Conservation (phyloP, 768 basidiomycete species). For the Boletus speciosus region DNA sequence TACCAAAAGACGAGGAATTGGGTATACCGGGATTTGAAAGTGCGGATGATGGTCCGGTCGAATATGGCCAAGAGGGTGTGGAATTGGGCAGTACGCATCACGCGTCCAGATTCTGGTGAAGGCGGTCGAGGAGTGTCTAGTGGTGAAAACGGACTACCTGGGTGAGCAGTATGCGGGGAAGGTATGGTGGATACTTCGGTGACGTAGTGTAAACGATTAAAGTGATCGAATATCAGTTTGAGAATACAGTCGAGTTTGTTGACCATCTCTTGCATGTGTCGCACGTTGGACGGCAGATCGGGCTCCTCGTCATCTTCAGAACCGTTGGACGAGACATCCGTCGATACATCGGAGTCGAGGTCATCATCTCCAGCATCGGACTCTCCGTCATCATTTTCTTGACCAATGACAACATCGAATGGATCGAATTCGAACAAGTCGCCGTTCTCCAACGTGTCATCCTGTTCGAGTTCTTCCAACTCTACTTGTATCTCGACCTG, state of each 20-base stretch:
- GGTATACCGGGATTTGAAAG: slow-evolving; percentile 95
- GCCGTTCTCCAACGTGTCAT: slow-evolving; percentile 48
- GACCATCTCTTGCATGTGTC: slow-evolving; percentile 81
- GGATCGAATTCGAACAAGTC: slow-evolving; percentile 76
- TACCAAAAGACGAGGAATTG: slow-evolving; percentile 98
- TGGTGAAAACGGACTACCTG: slow-evolving; percentile 13
- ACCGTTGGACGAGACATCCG: slow-evolving; percentile 70
- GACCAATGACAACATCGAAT: slow-evolving; percentile 79
- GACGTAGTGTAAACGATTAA: slow-evolving; percentile 48
- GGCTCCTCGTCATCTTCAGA: slow-evolving; percentile 41
- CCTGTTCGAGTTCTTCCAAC: slow-evolving; percentile 83
- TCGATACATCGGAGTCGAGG: slow-evolving; percentile 50
- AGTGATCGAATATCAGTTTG: slow-evolving; percentile 80
- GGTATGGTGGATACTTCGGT: slow-evolving; percentile 19
- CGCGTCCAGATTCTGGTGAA: slow-evolving; percentile 34
- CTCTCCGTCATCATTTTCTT: slow-evolving; percentile 61
- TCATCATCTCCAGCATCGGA: slow-evolving; percentile 54
- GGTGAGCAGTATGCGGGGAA: slow-evolving; percentile 3
- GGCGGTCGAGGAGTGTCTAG: slow-evolving; percentile 23
- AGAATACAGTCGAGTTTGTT: slow-evolving; percentile 89
- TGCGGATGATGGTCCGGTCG: slow-evolving; percentile 88
- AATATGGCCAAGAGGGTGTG: slow-evolving; percentile 89
- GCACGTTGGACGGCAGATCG: slow-evolving; percentile 48
- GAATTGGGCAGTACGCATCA: slow-evolving; percentile 62
- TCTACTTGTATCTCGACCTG: slow-evolving; percentile 98